Evolutionary conservation across 106 monocot species (phyloP).

Genomic region (Phalaenopsis equestris): DNA sequence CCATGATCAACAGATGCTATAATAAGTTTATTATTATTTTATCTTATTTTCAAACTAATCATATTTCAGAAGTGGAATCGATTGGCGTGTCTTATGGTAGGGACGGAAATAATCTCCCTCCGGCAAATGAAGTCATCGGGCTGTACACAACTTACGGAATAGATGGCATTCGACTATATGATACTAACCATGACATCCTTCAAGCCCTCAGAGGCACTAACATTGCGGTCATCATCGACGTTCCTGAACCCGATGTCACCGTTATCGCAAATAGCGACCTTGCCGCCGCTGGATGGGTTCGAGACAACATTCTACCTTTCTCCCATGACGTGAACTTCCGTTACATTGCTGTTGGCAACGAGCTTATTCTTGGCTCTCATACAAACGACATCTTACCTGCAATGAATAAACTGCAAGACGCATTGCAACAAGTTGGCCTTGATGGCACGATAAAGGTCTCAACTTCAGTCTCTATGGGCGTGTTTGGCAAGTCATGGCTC

Average conservation of each 20-base stretch:
- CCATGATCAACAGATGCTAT: too few species aligned
- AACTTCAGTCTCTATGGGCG: slow-evolving; percentile 9
- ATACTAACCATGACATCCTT: slow-evolving; percentile 14
- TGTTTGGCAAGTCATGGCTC: slow-evolving; percentile 6
- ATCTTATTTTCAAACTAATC: too few species aligned
- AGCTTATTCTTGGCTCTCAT: slow-evolving; percentile 4
- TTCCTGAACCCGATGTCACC: slow-evolving; percentile 15
- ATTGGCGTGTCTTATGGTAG: slow-evolving; percentile 47
- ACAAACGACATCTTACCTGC: slow-evolving; percentile 4
- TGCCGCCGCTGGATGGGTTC: slow-evolving; percentile 31
- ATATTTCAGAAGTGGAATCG: neutral
- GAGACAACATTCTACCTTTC: slow-evolving; percentile 13
- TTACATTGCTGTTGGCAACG: slow-evolving; percentile 11
- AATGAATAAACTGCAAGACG: slow-evolving; percentile 5
- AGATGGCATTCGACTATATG: slow-evolving; percentile 31
- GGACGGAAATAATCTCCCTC: slow-evolving; percentile 47
- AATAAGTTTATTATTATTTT: too few species aligned
- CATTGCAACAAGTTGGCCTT: neutral
- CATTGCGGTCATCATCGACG: slow-evolving; percentile 37
- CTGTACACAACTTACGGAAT: slow-evolving; percentile 36
- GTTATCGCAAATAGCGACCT: slow-evolving; percentile 10
- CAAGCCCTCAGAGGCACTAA: slow-evolving; percentile 31
- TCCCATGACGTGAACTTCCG: neutral
- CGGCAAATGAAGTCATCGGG: slow-evolving; percentile 15
- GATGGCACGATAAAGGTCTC: neutral